phyloP scores from a whole-genome alignment of 768 basidiomycete genomes.

The Artomyces pyxidatus region DNA sequence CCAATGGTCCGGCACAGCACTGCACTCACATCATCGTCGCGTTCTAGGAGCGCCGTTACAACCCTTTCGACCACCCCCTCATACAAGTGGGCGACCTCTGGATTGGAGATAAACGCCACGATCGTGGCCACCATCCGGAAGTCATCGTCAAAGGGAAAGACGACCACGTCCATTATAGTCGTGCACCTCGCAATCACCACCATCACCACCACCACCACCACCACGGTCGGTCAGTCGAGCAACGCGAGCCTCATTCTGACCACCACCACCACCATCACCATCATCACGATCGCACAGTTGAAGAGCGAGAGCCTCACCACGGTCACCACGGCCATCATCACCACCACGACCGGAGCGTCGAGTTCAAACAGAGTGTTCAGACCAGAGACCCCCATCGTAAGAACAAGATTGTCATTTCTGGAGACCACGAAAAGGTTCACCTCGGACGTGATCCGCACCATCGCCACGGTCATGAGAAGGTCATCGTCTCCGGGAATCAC shows the following conservation, averaged over 20 bases:
- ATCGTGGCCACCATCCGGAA: slow-evolving; percentile 13
- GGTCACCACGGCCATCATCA: neutral
- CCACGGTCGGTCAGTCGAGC: neutral
- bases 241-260: slow-evolving; percentile 3
- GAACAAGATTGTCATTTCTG: neutral
- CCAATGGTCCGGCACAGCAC: neutral
- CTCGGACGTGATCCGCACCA: neutral
- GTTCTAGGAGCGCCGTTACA: slow-evolving; percentile 6
- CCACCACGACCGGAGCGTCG: neutral
- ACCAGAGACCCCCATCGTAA: neutral
- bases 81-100: slow-evolving; percentile 14
- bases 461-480: slow-evolving; percentile 8
- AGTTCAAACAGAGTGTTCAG: too few species aligned
- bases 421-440: neutral
- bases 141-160: slow-evolving; percentile 20
- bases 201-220: slow-evolving; percentile 3
- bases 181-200: slow-evolving; percentile 2
- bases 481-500: slow-evolving; percentile 3
- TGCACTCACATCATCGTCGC: neutral
- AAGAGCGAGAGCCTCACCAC: slow-evolving; percentile 1
- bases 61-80: slow-evolving; percentile 14
- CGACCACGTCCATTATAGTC: slow-evolving; percentile 13
- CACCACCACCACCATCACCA: slow-evolving; percentile 11
- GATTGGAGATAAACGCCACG: slow-evolving; percentile 12
- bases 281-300: neutral